A percentile compares a stretch with the other conserved stretches of the same genome.
These are phyloP conservation scores for Puccinia triticina DNA, from an alignment of 1,284 basidiomycete genomes.

Conservation along the genomic window DNA sequence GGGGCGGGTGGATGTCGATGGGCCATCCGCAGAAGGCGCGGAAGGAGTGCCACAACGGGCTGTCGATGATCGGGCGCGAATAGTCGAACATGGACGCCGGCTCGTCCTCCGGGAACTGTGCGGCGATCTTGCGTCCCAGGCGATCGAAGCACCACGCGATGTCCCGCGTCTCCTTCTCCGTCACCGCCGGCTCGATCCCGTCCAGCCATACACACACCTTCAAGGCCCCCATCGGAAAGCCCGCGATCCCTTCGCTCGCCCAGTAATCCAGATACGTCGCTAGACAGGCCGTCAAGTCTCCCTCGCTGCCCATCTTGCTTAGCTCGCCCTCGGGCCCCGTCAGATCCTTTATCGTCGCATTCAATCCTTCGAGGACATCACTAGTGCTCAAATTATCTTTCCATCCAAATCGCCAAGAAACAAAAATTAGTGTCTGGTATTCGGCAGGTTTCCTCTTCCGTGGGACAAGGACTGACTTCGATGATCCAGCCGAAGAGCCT, in stretches of 20 bases:
- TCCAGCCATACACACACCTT: slow-evolving; percentile 20
- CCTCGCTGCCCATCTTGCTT: not conserved
- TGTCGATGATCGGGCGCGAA: not conserved
- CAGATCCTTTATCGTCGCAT: not conserved
- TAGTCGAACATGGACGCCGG: not conserved
- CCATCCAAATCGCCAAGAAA: not conserved
- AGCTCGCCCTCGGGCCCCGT: not conserved
- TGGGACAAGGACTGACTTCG: not conserved
- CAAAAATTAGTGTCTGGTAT: not conserved
- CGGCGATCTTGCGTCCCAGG: not conserved
- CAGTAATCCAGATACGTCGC: not conserved
- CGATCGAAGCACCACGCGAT: not conserved
- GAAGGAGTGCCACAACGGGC: slow-evolving; percentile 13
- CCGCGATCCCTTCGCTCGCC: not conserved
- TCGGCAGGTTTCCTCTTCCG: not conserved
- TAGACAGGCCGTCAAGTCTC: not conserved
- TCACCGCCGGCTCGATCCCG: not conserved
- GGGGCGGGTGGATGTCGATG: not conserved
- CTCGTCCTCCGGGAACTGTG: not conserved
- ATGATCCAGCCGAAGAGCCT: not conserved
- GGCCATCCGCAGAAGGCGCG: not conserved
- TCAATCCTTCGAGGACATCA: not conserved
- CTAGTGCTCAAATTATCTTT: slow-evolving; percentile 8
- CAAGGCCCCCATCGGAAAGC: not conserved
- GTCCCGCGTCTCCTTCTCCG: not conserved